Base-by-base conservation (phyloP, 345 rosid genomes). In the Linum trigynum region DNA sequence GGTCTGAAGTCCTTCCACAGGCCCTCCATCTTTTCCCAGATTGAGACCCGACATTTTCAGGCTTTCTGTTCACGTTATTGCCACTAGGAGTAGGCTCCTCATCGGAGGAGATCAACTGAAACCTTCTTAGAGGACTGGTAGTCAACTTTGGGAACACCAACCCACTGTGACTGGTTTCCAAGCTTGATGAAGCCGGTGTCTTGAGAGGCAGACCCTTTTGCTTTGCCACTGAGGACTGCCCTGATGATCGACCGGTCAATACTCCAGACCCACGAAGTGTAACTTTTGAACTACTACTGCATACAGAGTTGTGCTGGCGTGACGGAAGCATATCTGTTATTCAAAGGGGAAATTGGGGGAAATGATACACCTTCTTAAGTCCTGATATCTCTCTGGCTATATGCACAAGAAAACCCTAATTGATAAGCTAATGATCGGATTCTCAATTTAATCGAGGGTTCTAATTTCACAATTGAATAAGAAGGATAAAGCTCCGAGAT, bases 71-170 rank as follows among this genome's bases (percentile, higher is more conserved):
- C 14, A 60, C 70, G 56, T 9, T 8, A 72, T 62, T 71, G 53
- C 67, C 68, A 38, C 73, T 45, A 17, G 42, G 67, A 48, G 81
- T 67, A 70, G 83, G 82, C 65, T 81, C 84, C 61, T 89, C 92
- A 15, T 90, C 96, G 7, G 97, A 85, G 73, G 88, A 95, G 57
- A 90, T 73, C 56, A 90, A 78, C 76, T 80, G 92, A 71, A 92
- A 92, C 78, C 70, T 92, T 68, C 99, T 78, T 56, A 88, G 89
- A 71, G 99, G 97, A 73, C 97, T 90, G 57, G 69, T 42, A 59
- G 85, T 73, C 76, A 83, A 65, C 32, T 81, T 81, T 16, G 82
- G 87, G 65, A 86, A 83, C 59, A 76, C 15, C 16, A 77, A 62
- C 40, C 78, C 79, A 37, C 64, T 65, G 63, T 67, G 69, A 63